These are phyloP conservation scores for Ophiosphaerella korrae DNA, from an alignment of 2,329 filamentous ascomycete species.

Conservation along the genomic window DNA sequence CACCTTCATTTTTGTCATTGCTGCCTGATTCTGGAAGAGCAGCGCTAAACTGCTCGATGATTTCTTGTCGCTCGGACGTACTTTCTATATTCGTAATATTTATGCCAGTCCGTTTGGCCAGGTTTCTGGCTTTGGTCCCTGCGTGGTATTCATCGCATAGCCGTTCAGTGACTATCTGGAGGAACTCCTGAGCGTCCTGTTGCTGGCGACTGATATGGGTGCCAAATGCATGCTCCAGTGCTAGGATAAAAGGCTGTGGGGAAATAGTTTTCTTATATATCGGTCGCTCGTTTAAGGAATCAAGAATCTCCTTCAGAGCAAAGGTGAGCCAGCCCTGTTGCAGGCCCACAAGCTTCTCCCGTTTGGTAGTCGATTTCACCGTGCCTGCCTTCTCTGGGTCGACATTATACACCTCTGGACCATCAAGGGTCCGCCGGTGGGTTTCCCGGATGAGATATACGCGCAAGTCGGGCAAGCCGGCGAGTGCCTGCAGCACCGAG, in stretches of 20 bases:
- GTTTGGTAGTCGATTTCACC: slow-evolving; percentile 47
- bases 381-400: slow-evolving; percentile 56
- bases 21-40: slow-evolving; percentile 23
- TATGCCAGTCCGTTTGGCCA: slow-evolving; percentile 51
- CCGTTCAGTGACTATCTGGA: slow-evolving; percentile 91
- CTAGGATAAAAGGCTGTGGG: slow-evolving; percentile 79
- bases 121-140: slow-evolving; percentile 72
- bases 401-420: slow-evolving; percentile 73
- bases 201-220: slow-evolving; percentile 93
- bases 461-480: slow-evolving; percentile 85
- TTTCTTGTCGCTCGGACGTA: slow-evolving; percentile 26
- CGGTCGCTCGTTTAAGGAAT: slow-evolving; percentile 89
- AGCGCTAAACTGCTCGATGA: slow-evolving; percentile 31
- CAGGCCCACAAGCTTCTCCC: slow-evolving; percentile 62
- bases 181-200: slow-evolving; percentile 96
- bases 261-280: slow-evolving; percentile 94
- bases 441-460: slow-evolving; percentile 91
- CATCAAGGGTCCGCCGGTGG: slow-evolving; percentile 81
- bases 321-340: slow-evolving; percentile 83
- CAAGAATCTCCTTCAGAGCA: slow-evolving; percentile 89
- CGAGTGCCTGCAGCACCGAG: slow-evolving; percentile 89
- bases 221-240: slow-evolving; percentile 82
- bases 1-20: slow-evolving; percentile 36
- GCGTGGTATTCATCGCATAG: slow-evolving; percentile 94
- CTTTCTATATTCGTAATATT: slow-evolving; percentile 23